Evolutionary conservation across 1,284 basidiomycete species (phyloP).

Genomic region (Cutaneotrichosporon mucoides): DNA sequence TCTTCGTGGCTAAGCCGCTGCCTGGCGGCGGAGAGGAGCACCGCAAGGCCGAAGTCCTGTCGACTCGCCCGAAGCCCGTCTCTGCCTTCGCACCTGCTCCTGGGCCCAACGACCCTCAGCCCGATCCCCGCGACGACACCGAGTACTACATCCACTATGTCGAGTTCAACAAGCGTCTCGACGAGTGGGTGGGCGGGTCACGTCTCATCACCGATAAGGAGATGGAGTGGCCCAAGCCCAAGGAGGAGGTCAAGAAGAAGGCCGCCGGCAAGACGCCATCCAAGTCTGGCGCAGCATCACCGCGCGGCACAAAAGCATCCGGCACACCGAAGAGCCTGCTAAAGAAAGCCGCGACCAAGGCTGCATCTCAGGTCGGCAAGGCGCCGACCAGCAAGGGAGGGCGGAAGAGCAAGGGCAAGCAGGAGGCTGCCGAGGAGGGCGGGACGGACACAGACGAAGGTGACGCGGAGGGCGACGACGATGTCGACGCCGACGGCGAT

Average conservation of each 20-base stretch:
- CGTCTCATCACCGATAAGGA: slow-evolving; percentile 79
- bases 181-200: slow-evolving; percentile 94
- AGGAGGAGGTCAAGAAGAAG: slow-evolving; percentile 49
- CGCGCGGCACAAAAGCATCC: slow-evolving; percentile 17
- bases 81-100: slow-evolving; percentile 56
- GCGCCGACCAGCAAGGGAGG: slow-evolving; percentile 47
- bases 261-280: slow-evolving; percentile 41
- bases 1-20: slow-evolving; percentile 76
- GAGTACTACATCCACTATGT: slow-evolving; percentile 98
- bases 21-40: slow-evolving; percentile 72
- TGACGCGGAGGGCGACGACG: slow-evolving; percentile 53
- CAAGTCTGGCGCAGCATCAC: slow-evolving; percentile 26
- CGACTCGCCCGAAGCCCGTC: slow-evolving; percentile 72
- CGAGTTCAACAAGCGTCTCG: slow-evolving; percentile 95
- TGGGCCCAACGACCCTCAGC: slow-evolving; percentile 53
- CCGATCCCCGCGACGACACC: slow-evolving; percentile 59
- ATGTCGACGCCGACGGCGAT: slow-evolving; percentile 58
- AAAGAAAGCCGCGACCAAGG: slow-evolving; percentile 72
- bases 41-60: slow-evolving; percentile 89
- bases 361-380: slow-evolving; percentile 47
- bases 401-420: slow-evolving; percentile 48
- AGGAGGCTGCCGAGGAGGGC: slow-evolving; percentile 45
- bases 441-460: slow-evolving; percentile 18
- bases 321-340: slow-evolving; percentile 54
- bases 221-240: slow-evolving; percentile 77